Evolutionary conservation across 2,329 filamentous ascomycete genomes (phyloP).

Genomic region (Phyllosticta capitalensis): DNA sequence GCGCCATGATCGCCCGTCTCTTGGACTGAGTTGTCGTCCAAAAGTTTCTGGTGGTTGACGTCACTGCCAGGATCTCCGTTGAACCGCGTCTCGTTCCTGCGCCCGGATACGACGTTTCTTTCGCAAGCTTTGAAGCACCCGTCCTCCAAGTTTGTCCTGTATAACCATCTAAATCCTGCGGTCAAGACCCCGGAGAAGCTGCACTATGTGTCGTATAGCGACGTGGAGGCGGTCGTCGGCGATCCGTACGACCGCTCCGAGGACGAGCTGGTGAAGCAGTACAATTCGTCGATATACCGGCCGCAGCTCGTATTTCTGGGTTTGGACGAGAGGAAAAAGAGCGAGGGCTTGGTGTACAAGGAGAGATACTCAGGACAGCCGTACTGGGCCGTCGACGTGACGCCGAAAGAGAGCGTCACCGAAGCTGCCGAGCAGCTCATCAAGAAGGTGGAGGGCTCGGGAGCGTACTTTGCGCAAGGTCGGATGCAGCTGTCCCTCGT

Average conservation of each 20-base stretch:
- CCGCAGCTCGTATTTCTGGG: slow-evolving; percentile 79
- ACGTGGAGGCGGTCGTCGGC: slow-evolving; percentile 63
- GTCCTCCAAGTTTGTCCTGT: slow-evolving; percentile 61
- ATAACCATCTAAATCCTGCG: slow-evolving; percentile 71
- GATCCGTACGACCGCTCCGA: slow-evolving; percentile 65
- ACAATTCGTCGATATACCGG: slow-evolving; percentile 58
- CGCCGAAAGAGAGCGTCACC: slow-evolving; percentile 55
- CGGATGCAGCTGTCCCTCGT: slow-evolving; percentile 53
- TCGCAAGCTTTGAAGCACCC: slow-evolving; percentile 56
- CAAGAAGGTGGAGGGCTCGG: slow-evolving; percentile 49
- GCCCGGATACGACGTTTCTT: slow-evolving; percentile 61
- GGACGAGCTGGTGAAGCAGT: slow-evolving; percentile 60
- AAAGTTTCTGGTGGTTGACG: slow-evolving; percentile 6
- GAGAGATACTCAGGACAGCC: slow-evolving; percentile 67
- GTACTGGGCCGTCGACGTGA: slow-evolving; percentile 85
- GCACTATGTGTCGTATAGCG: slow-evolving; percentile 57
- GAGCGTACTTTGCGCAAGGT: slow-evolving; percentile 57
- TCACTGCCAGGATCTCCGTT: slow-evolving; percentile 51
- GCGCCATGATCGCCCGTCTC: slow-evolving; percentile 60
- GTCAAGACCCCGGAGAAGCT: slow-evolving; percentile 51
- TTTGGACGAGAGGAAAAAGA: slow-evolving; percentile 54
- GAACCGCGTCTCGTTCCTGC: slow-evolving; percentile 72
- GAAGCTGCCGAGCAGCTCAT: slow-evolving; percentile 55
- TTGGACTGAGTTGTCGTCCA: slow-evolving; percentile 66
- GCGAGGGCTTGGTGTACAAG: slow-evolving; percentile 49